Evolutionary conservation across 768 basidiomycete genomes (phyloP).

Genomic region (Punctularia strigosozonata): DNA sequence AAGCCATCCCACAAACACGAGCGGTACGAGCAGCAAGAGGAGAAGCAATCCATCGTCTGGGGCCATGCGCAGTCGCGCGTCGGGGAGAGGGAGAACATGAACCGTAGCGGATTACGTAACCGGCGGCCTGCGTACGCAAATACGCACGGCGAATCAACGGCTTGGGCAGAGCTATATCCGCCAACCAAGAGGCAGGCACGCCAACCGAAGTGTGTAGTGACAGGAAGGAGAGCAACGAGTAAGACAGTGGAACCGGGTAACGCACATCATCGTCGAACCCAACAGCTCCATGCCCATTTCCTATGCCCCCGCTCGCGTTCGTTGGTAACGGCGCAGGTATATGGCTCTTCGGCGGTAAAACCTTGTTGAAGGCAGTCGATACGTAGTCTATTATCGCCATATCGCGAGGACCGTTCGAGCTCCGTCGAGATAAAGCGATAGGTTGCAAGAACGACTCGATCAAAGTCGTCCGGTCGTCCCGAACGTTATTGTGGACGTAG

Average conservation of each 20-base stretch:
- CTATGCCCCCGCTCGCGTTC: constrained; percentile 43
- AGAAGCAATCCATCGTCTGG: constrained; percentile 35
- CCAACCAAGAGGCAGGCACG: constrained; percentile 6
- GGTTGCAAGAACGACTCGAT: too few relatives aligned
- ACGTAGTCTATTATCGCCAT: too few relatives aligned
- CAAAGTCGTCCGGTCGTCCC: too few relatives aligned
- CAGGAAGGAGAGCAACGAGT: constrained; percentile 2
- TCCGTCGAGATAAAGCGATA: too few relatives aligned
- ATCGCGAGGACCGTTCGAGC: too few relatives aligned
- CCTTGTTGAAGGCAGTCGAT: too few relatives aligned
- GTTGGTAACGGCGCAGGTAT: constrained; percentile 21
- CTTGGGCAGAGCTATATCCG: constrained; percentile 3
- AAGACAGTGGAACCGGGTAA: constrained; percentile 8
- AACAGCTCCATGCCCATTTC: constrained; percentile 39
- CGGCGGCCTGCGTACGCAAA: constrained; percentile 2
- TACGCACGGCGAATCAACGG: neutral
- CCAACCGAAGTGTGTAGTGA: constrained; percentile 2
- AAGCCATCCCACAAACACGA: constrained; percentile 55
- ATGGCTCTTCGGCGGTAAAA: too few relatives aligned
- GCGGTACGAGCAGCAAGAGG: constrained; percentile 54
- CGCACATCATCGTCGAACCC: constrained; percentile 68
- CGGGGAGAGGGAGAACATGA: constrained; percentile 15
- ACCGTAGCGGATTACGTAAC: constrained; percentile 39
- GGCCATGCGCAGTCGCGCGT: constrained; percentile 11
- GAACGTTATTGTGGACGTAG: too few relatives aligned